A percentile compares a stretch with the other conserved stretches of the same genome.
Conservation (phyloP, 192 early-diverging fungal species). For the Dissophora ornata region DNA sequence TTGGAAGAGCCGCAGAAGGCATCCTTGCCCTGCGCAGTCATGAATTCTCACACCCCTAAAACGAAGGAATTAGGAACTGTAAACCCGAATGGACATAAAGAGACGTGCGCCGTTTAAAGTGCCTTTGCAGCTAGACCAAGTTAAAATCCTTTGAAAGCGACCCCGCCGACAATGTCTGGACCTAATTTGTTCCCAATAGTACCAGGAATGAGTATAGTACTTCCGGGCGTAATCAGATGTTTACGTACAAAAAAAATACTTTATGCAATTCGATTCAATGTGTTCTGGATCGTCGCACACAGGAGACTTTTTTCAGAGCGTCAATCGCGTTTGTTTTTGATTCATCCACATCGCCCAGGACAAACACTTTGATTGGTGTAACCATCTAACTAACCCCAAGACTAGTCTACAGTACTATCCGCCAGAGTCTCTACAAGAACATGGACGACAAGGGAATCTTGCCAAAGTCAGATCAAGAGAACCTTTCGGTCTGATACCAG, state of each 20-base stretch:
- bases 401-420: conserved; percentile 18
- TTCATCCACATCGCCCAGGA: conserved; percentile 2
- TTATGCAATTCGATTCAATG: too few relatives aligned
- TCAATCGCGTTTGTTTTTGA: too few relatives aligned
- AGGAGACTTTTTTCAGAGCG: too few relatives aligned
- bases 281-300: too few relatives aligned
- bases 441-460: conserved; percentile 5
- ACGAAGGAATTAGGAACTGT: conserved; percentile 3
- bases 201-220: not conserved
- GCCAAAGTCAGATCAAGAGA: conserved; percentile 5
- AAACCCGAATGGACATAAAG: not conserved
- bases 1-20: conserved; percentile 9
- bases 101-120: too few relatives aligned
- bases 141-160: too few relatives aligned
- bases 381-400: conserved; percentile 1
- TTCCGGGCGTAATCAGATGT: conserved; percentile 8
- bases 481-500: conserved; percentile 2
- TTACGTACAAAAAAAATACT: conserved; percentile 7
- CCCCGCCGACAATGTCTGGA: too few relatives aligned
- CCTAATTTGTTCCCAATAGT: not conserved
- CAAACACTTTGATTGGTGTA: not conserved
- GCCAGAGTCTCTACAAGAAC: conserved; percentile 17
- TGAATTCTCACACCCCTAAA: not conserved
- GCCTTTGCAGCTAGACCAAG: too few relatives aligned
- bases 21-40: not conserved